phyloP scores from a whole-genome alignment of 2,329 filamentous ascomycete species.

The Trichoderma aggressivum region DNA sequence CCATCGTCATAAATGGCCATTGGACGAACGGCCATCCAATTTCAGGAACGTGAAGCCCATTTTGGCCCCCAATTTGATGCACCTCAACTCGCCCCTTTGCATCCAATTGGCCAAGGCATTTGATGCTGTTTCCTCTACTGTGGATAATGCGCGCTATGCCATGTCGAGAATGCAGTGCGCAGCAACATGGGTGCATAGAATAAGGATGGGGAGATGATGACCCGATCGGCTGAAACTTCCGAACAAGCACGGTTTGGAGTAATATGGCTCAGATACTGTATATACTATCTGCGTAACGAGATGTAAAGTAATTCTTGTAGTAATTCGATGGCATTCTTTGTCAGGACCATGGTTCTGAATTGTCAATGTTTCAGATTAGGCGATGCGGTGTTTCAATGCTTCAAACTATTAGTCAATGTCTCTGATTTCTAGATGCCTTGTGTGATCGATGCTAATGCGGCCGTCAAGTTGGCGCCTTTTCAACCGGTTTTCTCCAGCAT shows the following conservation, averaged over 20 bases:
- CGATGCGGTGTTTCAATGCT: not conserved
- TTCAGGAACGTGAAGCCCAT: not conserved
- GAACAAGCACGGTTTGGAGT: not conserved
- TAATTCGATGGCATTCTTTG: not conserved
- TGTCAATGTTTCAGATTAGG: not conserved
- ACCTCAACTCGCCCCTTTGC: not conserved
- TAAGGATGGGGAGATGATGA: not conserved
- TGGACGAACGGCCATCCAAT: not conserved
- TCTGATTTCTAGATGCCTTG: not conserved
- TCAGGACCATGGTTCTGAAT: not conserved
- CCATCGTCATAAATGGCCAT: not conserved
- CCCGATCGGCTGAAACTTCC: not conserved
- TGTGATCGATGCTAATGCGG: not conserved
- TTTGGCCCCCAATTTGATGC: not conserved
- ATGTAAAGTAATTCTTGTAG: not conserved
- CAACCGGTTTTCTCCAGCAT: not conserved
- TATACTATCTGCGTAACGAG: not conserved
- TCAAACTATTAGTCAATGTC: not conserved
- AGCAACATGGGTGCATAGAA: not conserved
- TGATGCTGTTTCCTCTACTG: not conserved
- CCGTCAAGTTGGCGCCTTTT: not conserved
- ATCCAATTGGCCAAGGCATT: not conserved
- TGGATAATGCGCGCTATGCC: conserved; percentile 5
- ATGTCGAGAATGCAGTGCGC: conserved; percentile 13
- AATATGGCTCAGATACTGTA: not conserved